A percentile compares a stretch with the other conserved stretches of the same genome.
phyloP scores from a whole-genome alignment of 2,329 filamentous ascomycete species.

The Cytospora paraplurivora region DNA sequence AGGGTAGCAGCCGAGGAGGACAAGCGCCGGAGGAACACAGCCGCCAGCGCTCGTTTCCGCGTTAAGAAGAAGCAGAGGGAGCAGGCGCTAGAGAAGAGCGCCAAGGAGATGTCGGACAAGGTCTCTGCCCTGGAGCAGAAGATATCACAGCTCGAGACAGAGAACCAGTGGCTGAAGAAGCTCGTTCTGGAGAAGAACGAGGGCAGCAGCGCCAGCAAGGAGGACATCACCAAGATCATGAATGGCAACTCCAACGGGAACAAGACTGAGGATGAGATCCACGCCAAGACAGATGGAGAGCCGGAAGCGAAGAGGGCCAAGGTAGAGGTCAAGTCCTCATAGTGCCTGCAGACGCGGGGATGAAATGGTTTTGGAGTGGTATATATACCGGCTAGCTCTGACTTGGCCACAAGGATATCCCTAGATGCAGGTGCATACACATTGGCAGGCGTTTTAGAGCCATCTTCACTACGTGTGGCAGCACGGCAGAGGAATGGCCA shows the following conservation, averaged over 20 bases:
- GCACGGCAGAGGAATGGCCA: constrained; percentile 11
- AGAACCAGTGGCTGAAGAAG: constrained; percentile 82
- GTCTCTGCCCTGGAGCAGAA: constrained; percentile 71
- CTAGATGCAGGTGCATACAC: constrained; percentile 13
- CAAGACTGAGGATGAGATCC: constrained; percentile 36
- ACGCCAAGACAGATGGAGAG: constrained; percentile 24
- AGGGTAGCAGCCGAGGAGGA: constrained; percentile 82
- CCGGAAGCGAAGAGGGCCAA: constrained; percentile 15
- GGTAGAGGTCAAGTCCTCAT: constrained; percentile 24
- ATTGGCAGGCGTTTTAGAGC: constrained; percentile 26
- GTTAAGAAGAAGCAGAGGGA: constrained; percentile 97
- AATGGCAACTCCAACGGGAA: constrained; percentile 51
- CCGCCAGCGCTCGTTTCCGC: constrained; percentile 84
- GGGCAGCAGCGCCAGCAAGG: constrained; percentile 46
- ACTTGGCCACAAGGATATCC: constrained; percentile 17
- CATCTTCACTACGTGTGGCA: constrained; percentile 8
- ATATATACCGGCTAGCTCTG: constrained; percentile 10
- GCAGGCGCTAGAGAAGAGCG: constrained; percentile 77
- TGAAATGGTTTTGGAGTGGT: constrained; percentile 6
- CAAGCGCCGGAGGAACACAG: constrained; percentile 86
- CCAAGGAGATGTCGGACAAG: constrained; percentile 83
- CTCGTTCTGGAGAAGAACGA: constrained; percentile 82
- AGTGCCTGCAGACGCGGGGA: neutral
- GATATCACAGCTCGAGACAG: constrained; percentile 76
- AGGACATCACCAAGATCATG: constrained; percentile 52